A percentile compares a stretch with the other conserved stretches of the same genome.
These are phyloP conservation scores for Boletus tylopilopsis DNA, from an alignment of 768 basidiomycete genomes.

Conservation along the genomic window DNA sequence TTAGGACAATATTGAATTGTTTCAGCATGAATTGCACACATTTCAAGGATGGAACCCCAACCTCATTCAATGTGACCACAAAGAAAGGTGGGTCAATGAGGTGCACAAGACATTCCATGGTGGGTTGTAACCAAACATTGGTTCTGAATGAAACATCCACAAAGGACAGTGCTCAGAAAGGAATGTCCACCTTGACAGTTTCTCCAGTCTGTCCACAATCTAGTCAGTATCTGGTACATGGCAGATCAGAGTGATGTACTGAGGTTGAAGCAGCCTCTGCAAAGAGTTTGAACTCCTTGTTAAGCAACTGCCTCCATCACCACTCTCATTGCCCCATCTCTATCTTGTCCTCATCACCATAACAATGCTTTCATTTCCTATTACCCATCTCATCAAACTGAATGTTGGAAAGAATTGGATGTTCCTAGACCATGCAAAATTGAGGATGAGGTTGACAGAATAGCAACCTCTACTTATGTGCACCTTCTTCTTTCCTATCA, in stretches of 20 bases:
- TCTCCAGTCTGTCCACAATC: conserved; percentile 57
- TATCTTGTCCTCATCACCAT: conserved; percentile 98
- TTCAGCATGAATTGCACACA: conserved; percentile 94
- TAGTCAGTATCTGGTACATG: neutral
- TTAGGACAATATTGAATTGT: conserved; percentile 94
- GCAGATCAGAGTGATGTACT: conserved; percentile 42
- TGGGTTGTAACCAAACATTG: conserved; percentile 91
- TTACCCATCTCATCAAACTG: conserved; percentile 99
- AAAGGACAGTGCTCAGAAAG: conserved; percentile 95
- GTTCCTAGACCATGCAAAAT: conserved; percentile 53
- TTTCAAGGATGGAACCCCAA: conserved; percentile 95
- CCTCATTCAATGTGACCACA: conserved; percentile 89
- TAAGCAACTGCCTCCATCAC: conserved; percentile 80
- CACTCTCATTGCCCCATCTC: conserved; percentile 98
- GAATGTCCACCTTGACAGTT: conserved; percentile 89
- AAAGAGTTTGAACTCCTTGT: conserved; percentile 93
- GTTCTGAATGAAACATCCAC: conserved; percentile 96
- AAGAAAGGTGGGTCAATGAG: conserved; percentile 95
- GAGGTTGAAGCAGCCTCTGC: conserved; percentile 78
- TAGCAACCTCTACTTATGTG: conserved; percentile 51
- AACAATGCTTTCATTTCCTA: conserved; percentile 92
- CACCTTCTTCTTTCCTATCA: conserved; percentile 98
- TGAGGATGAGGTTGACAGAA: neutral
- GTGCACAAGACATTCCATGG: conserved; percentile 94
- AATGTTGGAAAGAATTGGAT: conserved; percentile 98